Percentiles rank a stretch among this genome's conserved stretches.
Evolutionary conservation across 495 filamentous ascomycete species (phyloP).

Genomic region (Penicillium herquei): DNA sequence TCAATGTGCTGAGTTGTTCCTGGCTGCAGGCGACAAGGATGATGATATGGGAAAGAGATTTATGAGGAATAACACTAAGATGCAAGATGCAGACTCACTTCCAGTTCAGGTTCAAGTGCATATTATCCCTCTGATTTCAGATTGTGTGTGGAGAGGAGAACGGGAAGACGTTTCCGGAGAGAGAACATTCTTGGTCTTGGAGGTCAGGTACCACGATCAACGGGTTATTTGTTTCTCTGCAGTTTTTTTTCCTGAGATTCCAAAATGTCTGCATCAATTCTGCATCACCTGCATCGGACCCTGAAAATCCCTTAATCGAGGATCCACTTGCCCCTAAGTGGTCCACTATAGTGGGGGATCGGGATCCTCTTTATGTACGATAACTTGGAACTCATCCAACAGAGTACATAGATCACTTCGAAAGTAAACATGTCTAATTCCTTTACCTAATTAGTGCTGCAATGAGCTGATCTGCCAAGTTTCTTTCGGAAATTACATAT

Average conservation of each 20-base stretch:
- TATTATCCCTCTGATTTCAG: no score
- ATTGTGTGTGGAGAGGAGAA: not conserved
- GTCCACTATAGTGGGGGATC: conserved; percentile 2
- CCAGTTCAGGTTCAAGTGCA: no score
- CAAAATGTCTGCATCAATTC: no score
- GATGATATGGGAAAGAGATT: not conserved
- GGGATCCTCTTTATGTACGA: not conserved
- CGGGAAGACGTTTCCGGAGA: conserved; percentile 13
- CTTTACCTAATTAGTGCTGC: not conserved
- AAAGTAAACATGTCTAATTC: not conserved
- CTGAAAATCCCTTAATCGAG: not conserved
- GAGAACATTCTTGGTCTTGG: not conserved
- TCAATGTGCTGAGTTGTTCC: no score
- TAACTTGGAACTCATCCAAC: no score
- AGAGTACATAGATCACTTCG: no score
- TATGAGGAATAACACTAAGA: not conserved
- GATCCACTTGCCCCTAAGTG: not conserved
- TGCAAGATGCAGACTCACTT: no score
- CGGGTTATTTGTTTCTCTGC: not conserved
- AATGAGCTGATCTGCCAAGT: no score
- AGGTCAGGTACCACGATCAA: not conserved
- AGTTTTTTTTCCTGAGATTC: not conserved
- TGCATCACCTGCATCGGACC: not conserved
- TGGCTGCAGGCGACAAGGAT: not conserved
- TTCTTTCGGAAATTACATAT: no score